phyloP scores from a whole-genome alignment of 2,329 filamentous ascomycete species.

The Penicillium sp. region DNA sequence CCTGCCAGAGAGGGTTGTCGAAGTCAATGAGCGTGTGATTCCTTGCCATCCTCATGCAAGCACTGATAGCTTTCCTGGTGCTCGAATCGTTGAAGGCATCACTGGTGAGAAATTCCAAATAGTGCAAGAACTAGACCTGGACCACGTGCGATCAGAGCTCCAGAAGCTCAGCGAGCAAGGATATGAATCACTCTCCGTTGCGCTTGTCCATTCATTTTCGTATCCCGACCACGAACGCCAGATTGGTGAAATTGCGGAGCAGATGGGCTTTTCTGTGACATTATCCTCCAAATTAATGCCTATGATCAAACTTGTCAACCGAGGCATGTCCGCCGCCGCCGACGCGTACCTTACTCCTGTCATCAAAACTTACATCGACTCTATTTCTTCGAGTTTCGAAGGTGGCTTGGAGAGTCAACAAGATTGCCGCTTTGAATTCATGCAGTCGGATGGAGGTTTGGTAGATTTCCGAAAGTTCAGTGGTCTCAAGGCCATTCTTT shows the following conservation, averaged over 20 bases:
- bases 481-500: conserved; percentile 82
- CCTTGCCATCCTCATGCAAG: conserved; percentile 63
- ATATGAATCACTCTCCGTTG: conserved; percentile 79
- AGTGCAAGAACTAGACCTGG: conserved; percentile 58
- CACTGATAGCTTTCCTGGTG: conserved; percentile 70
- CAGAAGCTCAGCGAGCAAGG: conserved; percentile 67
- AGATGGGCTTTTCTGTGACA: conserved; percentile 79
- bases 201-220: conserved; percentile 86
- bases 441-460: conserved; percentile 82
- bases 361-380: conserved; percentile 70
- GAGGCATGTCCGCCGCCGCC: conserved; percentile 74
- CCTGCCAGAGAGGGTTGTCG: conserved; percentile 77
- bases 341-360: conserved; percentile 79
- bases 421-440: conserved; percentile 83
- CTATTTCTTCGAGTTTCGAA: conserved; percentile 65
- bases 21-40: conserved; percentile 85
- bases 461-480: conserved; percentile 67
- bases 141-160: conserved; percentile 58
- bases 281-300: conserved; percentile 77
- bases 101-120: conserved; percentile 67
- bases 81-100: conserved; percentile 59
- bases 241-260: conserved; percentile 73
- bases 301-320: conserved; percentile 78
- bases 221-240: conserved; percentile 81
- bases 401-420: conserved; percentile 74